These are phyloP conservation scores for Globisporangium nagaii DNA, from an alignment of 352 stramenopile species.

Conservation along the genomic window DNA sequence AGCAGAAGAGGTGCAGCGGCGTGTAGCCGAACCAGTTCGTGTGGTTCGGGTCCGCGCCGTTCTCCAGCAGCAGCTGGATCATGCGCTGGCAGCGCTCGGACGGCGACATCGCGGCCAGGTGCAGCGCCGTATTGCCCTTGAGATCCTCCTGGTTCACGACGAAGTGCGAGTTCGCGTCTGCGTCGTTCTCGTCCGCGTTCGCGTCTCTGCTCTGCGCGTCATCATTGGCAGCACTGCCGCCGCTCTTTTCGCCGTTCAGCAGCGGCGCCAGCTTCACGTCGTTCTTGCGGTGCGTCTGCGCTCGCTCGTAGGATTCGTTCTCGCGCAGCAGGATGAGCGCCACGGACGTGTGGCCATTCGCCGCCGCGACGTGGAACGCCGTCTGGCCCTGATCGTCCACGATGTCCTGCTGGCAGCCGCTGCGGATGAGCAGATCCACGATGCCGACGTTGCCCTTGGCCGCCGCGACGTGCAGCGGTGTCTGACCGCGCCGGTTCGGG, in stretches of 20 bases:
- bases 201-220: conserved; percentile 10
- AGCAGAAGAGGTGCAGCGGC: conserved; percentile 79
- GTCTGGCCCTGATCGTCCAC: conserved; percentile 82
- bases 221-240: background rate
- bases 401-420: conserved; percentile 65
- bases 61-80: conserved; percentile 75
- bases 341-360: conserved; percentile 72
- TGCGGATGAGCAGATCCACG: conserved; percentile 64
- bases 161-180: conserved; percentile 27
- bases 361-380: conserved; percentile 74
- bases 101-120: conserved; percentile 80
- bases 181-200: conserved; percentile 6
- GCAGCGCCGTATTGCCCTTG: conserved; percentile 80
- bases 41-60: conserved; percentile 67
- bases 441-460: conserved; percentile 67
- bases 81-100: conserved; percentile 78
- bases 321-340: conserved; percentile 68
- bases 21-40: conserved; percentile 87
- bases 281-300: conserved; percentile 3
- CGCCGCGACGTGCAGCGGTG: conserved; percentile 68
- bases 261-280: conserved; percentile 6
- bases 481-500: conserved; percentile 65
- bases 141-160: conserved; percentile 80
- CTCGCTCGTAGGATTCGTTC: conserved; percentile 30
- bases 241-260: conserved; percentile 7